Base-by-base conservation (phyloP, 331 rosid genomes). In the Quercus tomentella region DNA sequence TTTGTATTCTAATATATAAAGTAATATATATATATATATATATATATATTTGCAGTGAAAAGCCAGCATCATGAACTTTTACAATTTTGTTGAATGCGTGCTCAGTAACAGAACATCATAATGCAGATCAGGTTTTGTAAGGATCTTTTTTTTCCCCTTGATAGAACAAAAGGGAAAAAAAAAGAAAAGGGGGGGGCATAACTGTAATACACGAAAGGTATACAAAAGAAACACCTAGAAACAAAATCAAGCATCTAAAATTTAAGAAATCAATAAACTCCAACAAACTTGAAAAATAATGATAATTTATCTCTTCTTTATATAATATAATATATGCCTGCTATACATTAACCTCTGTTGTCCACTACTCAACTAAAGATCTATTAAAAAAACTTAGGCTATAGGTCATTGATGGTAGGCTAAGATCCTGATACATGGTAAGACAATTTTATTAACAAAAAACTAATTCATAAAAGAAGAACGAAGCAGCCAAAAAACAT, bases 61-160 rank as follows among this genome's bases (percentile, higher is more conserved):
- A 78, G 28, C 80, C 77, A 83, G 62, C 68, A 83, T 81, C 77
- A 77, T n/a, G 28, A 75, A 71, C 73, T 73, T 82, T 80, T 78
- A 77, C 78, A 45, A 78, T 79, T 31, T 41, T 69, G 70, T 12
- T 43, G 41, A 78, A 82, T 56, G 30, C n/a, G 31, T 66, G 17
- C 60, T 72, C 65, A 68, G 68, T 55, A 30, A 78, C 55, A 31
- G 31, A 18, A 57, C 21, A 41, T 37, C 23, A 70, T 54, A 54
- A 35, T 68, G 60, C 56, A 68, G 56, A 60, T 43, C 61, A 58
- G 43, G 51, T 10, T 25, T 2, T 35, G 16, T 14, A 58, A 37
- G 56, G n/a, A 7, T 45, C 58, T 71, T 69, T 26, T 54, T 74
- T 22, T 71, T 0, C 14, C 43, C 23, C 35, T 1, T 22, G 58